Evolutionary conservation across 225 moss, liverwort and hornwort species (phyloP), one percentile per base, ranked within the genome.

Genomic region (Pleurozium schreberi): DNA sequence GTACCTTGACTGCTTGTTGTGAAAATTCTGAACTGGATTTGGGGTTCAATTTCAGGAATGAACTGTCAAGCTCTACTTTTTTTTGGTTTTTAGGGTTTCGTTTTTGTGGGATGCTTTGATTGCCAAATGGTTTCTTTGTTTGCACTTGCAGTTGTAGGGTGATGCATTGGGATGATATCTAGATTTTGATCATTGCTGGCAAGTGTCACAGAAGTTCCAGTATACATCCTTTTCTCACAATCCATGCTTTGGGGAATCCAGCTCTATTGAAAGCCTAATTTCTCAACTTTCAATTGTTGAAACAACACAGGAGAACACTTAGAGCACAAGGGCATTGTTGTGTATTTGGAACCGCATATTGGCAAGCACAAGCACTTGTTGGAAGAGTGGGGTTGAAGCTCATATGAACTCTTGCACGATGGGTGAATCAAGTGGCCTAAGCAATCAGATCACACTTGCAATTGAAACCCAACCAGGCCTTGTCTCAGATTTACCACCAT

Each of bases 401-500:
- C 21, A 1, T 50, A 50, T 76, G 33, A 8, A 14, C 21, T 5
- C 17, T 75, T 75, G 52, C 36, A 2, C 0, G 1, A 76, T 76
- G 76, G 53, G 2, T 76, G 76, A 36, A 52, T 53, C 36, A 76
- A 22, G 52, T 18, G 23, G 14, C 22, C 36, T 14, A 23, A 76
- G 36, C 18, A 76, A 76, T 53, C 36, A 0, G 4, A 52, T 1
- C 22, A 9, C 8, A 8, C 14, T 53, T 22, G 3, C 14, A 53
- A 23, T 9, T 53, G 36, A 53, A 36, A 23, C 9, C 14, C 3
- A 53, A 0, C 3, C 0, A 0, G 2, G 2, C 14, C 9, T 1
- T 9, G 5, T 14, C 1, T 23, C 23, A 8, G 9, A 23, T 52
- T 52, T 23, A 22, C 11, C 9, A 23, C 36, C 23, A 8, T 0